Evolutionary conservation across 129 eudicot species (phyloP).

Genomic region (Oenanthe sinensis): DNA sequence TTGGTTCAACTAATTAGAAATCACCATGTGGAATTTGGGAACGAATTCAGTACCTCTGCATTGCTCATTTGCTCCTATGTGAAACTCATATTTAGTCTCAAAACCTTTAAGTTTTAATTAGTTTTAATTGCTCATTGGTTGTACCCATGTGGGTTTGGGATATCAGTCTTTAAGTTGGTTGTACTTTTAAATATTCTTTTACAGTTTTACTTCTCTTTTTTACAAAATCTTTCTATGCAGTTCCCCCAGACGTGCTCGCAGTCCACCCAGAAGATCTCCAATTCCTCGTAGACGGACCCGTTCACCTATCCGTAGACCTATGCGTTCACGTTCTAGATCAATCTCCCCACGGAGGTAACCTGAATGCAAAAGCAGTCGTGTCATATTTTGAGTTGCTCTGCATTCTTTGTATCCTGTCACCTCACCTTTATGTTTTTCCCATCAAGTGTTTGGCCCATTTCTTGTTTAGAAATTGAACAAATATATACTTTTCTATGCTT

Average conservation of each 20-base stretch:
- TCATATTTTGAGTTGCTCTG: neutral
- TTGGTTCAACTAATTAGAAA: neutral
- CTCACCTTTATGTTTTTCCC: neutral
- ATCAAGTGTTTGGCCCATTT: neutral
- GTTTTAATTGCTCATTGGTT: too few relatives aligned
- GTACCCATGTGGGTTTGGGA: neutral
- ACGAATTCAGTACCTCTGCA: neutral
- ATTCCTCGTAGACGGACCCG: constrained; percentile 81
- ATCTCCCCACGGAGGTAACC: constrained; percentile 82
- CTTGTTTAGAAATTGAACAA: neutral
- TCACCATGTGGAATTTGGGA: neutral
- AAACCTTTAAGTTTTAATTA: too few relatives aligned
- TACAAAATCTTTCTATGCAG: constrained; percentile 4
- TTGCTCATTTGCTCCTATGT: neutral
- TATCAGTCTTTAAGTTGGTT: neutral
- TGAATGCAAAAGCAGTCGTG: neutral
- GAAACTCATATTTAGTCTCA: neutral
- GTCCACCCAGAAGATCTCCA: constrained; percentile 93
- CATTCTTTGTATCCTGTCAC: neutral
- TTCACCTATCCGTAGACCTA: constrained; percentile 73
- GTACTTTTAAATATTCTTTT: neutral
- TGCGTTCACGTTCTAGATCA: constrained; percentile 68
- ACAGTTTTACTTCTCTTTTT: neutral
- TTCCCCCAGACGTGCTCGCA: constrained; percentile 64
- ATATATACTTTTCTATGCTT: neutral